Base-by-base conservation (phyloP, 2,329 filamentous ascomycete genomes). In the Colletotrichum nymphaeae region DNA sequence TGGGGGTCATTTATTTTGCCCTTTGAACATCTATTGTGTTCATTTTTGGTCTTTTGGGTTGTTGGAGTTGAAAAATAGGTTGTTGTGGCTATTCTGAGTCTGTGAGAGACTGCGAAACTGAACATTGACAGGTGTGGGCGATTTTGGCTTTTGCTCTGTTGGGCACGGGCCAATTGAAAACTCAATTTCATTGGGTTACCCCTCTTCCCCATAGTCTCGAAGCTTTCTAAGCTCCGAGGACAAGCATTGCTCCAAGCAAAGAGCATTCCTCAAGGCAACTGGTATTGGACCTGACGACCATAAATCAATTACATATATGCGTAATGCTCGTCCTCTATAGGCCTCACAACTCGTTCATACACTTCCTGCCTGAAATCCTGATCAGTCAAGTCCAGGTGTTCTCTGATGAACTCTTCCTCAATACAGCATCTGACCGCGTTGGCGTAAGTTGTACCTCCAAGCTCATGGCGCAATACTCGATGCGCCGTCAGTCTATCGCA, bases 381-480 rank as follows among this genome's bases (percentile, higher is more conserved):
- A 0, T 68, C 16, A 22, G 46, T 67, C n/a, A 72, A 32, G 5
- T 72, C 63, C 5, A 49, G 55, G 0, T 30, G 49, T 1, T 3
- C n/a, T 24, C 52, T 2, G 4, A 1, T 19, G 4, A 77, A 67
- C 6, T 70, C 67, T 32, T 70, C 73, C 6, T 73, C 12, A 0
- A 78, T 66, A 28, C 77, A 78, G 0, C 75, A 63, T 4, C 58
- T 49, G 6, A 78, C 77, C 1, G 77, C 77, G 1, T 60, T 76
- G 16, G 52, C 55, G 52, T 78, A 79, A 24, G 77, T 77, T 3
- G 52, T 5, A 26, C 75, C 62, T 3, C 72, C 53, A 1, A 69
- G 22, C 22, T 37, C 37, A 24, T 60, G 28, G 1, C 55, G 26
- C 0, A 67, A 22, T 4, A 71, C 0, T 7, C 63, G 37, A 8